Conservation (phyloP, 2,329 filamentous ascomycete species). For the Elsinoe ampelina region DNA sequence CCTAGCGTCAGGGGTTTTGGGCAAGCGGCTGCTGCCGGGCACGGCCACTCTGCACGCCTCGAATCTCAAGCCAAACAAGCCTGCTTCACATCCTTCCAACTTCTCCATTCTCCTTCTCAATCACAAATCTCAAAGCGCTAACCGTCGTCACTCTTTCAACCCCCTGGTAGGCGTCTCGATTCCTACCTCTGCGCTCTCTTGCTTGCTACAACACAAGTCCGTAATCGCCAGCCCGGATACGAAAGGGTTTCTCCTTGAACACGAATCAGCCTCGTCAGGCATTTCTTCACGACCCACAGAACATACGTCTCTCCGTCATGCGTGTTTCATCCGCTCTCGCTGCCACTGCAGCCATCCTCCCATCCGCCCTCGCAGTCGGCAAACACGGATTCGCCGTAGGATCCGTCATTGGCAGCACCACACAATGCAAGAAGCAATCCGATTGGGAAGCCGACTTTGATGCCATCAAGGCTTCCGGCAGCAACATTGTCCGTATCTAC, state of each 20-base stretch:
- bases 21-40: not conserved
- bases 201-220: not conserved
- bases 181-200: not conserved
- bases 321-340: conserved; percentile 17
- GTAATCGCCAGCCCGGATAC: not conserved
- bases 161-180: conserved; percentile 2
- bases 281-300: not conserved
- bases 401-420: conserved; percentile 27
- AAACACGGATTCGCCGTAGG: conserved; percentile 58
- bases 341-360: conserved; percentile 21
- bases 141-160: conserved; percentile 13
- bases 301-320: conserved; percentile 10
- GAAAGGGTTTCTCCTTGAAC: not conserved
- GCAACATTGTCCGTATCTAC: conserved; percentile 56
- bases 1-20: conserved; percentile 6
- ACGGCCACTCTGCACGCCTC: not conserved
- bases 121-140: conserved; percentile 4
- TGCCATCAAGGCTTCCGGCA: conserved; percentile 44
- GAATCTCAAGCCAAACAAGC: not conserved
- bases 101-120: conserved; percentile 6
- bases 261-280: conserved; percentile 8
- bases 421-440: conserved; percentile 48
- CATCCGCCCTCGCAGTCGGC: conserved; percentile 31
- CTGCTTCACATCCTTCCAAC: conserved; percentile 6
- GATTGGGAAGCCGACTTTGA: conserved; percentile 61